Evolutionary conservation across 345 rosid species (phyloP).

Genomic region (Syzygium oleosum): DNA sequence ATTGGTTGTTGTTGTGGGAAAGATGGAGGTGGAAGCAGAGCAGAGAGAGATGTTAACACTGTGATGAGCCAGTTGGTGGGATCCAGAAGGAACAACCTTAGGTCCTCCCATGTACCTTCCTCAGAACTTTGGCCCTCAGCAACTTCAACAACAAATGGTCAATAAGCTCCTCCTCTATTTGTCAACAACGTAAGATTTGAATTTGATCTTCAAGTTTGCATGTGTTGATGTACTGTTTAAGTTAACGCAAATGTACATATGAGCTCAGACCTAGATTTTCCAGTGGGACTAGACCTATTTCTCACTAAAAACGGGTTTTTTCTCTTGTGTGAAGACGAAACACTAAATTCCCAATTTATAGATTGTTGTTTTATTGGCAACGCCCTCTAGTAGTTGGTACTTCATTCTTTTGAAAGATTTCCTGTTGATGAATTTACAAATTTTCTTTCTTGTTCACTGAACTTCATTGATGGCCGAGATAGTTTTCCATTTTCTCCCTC

Average conservation of each 20-base stretch:
- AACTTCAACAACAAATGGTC: slow-evolving; percentile 75
- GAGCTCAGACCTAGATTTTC: not conserved
- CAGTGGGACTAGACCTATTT: not conserved
- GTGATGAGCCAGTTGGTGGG: slow-evolving; percentile 74
- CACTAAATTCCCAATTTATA: not conserved
- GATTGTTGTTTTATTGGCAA: not conserved
- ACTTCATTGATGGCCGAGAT: not conserved
- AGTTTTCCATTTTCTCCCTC: not conserved
- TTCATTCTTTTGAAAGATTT: not conserved
- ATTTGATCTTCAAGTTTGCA: not conserved
- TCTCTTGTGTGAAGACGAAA: not conserved
- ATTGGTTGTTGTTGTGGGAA: not conserved
- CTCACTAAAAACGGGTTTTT: not conserved
- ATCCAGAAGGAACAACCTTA: slow-evolving; percentile 59
- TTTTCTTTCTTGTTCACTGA: not conserved
- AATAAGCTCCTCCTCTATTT: slow-evolving; percentile 44
- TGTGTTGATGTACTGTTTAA: not conserved
- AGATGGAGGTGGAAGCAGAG: slow-evolving; percentile 29
- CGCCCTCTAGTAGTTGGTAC: not conserved
- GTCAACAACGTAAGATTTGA: slow-evolving; percentile 30
- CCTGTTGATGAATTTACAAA: not conserved
- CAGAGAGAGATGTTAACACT: slow-evolving; percentile 26
- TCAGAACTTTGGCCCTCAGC: slow-evolving; percentile 64
- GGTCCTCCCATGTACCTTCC: slow-evolving; percentile 84
- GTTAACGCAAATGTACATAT: not conserved